Conservation (phyloP, 176 grass and related monocot species). For the Eragrostis curvula region DNA sequence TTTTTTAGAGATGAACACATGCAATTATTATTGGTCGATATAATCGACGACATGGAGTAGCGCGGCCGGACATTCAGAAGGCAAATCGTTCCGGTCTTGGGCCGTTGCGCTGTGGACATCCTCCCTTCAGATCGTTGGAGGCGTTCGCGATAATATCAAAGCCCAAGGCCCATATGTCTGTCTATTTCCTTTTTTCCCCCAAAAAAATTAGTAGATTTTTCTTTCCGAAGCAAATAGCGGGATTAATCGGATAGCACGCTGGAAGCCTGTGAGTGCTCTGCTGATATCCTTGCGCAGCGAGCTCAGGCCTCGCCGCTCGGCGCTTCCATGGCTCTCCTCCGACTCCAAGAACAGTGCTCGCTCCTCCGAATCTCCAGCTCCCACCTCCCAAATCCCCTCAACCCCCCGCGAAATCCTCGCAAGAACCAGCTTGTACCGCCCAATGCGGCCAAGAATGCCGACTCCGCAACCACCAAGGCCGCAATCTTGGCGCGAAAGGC, state of each 20-base stretch:
- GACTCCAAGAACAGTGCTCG: conserved; percentile 32
- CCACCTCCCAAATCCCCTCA: conserved; percentile 21
- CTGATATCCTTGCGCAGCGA: conserved; percentile 35
- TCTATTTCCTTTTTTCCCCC: not conserved
- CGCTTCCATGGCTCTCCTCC: conserved; percentile 64
- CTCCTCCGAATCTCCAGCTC: conserved; percentile 44
- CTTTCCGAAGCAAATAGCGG: not conserved
- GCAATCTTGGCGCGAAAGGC: conserved; percentile 21
- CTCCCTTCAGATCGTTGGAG: no score
- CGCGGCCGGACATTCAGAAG: no score
- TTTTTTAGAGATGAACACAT: no score
- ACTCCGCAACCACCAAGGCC: not conserved
- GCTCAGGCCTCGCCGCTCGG: conserved; percentile 15
- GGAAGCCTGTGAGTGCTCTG: conserved; percentile 6
- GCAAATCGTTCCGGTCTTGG: no score
- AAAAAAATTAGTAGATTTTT: not conserved
- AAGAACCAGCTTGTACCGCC: not conserved
- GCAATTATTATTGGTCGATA: no score
- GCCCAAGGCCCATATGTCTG: not conserved
- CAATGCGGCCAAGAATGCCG: conserved; percentile 29
- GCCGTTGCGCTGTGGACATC: no score
- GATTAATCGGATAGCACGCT: conserved; percentile 6
- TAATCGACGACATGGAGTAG: no score
- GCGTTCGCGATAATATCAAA: not conserved
- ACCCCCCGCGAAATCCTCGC: conserved; percentile 1